phyloP scores from a whole-genome alignment of 305 asterid genomes.

The Fraxinus ornus region DNA sequence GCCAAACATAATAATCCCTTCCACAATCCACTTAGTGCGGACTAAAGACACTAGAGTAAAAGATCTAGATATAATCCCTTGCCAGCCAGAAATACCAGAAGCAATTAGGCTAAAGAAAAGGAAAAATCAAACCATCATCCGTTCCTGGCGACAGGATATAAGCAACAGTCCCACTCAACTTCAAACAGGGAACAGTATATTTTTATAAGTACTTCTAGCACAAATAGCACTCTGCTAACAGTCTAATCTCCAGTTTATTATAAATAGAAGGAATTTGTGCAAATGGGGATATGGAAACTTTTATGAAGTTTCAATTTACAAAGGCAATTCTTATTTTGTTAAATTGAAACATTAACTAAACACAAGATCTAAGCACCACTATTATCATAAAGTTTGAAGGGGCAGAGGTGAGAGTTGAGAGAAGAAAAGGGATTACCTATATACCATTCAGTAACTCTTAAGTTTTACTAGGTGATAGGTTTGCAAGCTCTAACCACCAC shows the following conservation, averaged over 20 bases:
- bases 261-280: neutral
- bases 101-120: neutral
- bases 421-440: neutral
- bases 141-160: neutral
- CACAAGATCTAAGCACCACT: neutral
- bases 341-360: neutral
- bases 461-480: neutral
- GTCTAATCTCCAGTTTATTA: neutral
- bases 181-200: neutral
- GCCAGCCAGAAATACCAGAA: neutral
- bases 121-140: neutral
- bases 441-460: neutral
- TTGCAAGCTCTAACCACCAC: neutral
- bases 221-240: neutral
- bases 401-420: neutral
- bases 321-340: too few species aligned
- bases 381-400: neutral
- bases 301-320: neutral
- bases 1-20: neutral
- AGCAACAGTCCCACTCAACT: neutral
- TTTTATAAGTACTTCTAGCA: neutral
- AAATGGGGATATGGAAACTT: neutral
- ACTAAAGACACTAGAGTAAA: neutral
- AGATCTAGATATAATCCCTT: neutral
- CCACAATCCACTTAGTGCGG: neutral